Percentiles rank a stretch among this genome's conserved stretches.
Conservation (phyloP, 371 early-diverging fungal genomes). For the Mortierella sp. region DNA sequence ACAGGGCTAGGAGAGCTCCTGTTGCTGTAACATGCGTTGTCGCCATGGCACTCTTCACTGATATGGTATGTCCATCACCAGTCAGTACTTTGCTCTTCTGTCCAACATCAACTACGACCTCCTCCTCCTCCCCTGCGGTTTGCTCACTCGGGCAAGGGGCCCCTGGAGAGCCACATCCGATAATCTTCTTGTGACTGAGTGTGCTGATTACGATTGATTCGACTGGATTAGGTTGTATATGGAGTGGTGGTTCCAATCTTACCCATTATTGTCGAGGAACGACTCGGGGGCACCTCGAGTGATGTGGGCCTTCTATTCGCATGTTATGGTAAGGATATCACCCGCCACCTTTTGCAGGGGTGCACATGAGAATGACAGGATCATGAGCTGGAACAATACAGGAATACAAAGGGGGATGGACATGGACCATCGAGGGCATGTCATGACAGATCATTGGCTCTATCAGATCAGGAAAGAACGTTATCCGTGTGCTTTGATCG, state of each 20-base stretch:
- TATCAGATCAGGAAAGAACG: too few relatives aligned
- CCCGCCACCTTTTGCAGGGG: too few relatives aligned
- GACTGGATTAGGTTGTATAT: constrained; percentile 74
- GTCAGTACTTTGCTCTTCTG: too few relatives aligned
- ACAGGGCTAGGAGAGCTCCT: constrained; percentile 58
- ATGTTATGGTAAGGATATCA: constrained; percentile 67
- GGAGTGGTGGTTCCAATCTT: constrained; percentile 87
- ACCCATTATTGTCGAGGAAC: constrained; percentile 77
- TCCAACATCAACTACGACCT: too few relatives aligned
- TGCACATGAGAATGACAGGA: neutral
- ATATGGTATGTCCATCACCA: constrained; percentile 43
- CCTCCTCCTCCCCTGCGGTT: constrained; percentile 3
- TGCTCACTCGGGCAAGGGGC: neutral
- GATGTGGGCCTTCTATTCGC: constrained; percentile 86
- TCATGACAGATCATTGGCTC: too few relatives aligned
- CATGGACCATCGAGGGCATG: too few relatives aligned
- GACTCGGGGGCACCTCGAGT: constrained; percentile 68
- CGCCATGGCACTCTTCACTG: constrained; percentile 67
- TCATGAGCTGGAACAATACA: too few relatives aligned
- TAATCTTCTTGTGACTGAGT: constrained; percentile 9
- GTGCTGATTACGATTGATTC: constrained; percentile 8
- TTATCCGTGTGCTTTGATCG: too few relatives aligned
- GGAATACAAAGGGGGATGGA: too few relatives aligned
- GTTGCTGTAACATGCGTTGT: constrained; percentile 65
- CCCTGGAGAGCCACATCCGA: constrained; percentile 1